These are phyloP conservation scores for Suillus alpinus DNA, from an alignment of 768 basidiomycete species.

Conservation along the genomic window DNA sequence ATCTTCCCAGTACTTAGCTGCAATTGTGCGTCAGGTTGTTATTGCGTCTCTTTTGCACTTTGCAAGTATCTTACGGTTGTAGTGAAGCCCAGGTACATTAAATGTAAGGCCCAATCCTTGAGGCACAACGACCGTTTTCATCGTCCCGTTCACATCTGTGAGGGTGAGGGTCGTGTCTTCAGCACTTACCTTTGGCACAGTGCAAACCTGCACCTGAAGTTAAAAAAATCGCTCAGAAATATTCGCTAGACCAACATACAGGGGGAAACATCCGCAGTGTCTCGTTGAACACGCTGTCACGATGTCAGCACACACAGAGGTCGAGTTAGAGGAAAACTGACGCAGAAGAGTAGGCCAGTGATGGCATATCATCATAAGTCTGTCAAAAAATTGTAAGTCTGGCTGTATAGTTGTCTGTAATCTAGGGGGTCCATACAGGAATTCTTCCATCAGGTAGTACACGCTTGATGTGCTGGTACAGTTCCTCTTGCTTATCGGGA, in stretches of 20 bases:
- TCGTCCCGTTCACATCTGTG: conserved; percentile 35
- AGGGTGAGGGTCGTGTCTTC: conserved; percentile 45
- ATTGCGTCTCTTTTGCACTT: background rate
- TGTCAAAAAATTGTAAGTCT: conserved; percentile 3
- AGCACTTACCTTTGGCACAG: conserved; percentile 42
- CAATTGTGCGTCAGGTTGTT: background rate
- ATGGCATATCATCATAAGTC: conserved; percentile 29
- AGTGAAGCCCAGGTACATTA: conserved; percentile 41
- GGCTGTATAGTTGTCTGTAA: background rate
- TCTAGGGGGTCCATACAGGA: conserved; percentile 19
- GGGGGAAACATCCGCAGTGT: conserved; percentile 30
- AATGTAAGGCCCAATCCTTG: conserved; percentile 39
- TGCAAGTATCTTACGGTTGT: conserved; percentile 42
- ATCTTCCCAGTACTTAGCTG: conserved; percentile 39
- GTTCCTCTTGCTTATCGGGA: conserved; percentile 37
- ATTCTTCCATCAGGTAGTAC: conserved; percentile 21
- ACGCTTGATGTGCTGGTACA: conserved; percentile 31
- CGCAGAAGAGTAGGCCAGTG: conserved; percentile 25
- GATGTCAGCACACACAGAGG: background rate
- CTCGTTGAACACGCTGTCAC: conserved; percentile 29
- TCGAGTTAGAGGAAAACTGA: conserved; percentile 6
- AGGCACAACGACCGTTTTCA: conserved; percentile 39
- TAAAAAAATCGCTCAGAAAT: background rate
- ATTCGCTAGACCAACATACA: conserved; percentile 13
- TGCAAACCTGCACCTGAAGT: conserved; percentile 29